A percentile compares a stretch with the other conserved stretches of the same genome.
Conservation (phyloP, 305 asterid genomes). For the Fraxinus sp. region DNA sequence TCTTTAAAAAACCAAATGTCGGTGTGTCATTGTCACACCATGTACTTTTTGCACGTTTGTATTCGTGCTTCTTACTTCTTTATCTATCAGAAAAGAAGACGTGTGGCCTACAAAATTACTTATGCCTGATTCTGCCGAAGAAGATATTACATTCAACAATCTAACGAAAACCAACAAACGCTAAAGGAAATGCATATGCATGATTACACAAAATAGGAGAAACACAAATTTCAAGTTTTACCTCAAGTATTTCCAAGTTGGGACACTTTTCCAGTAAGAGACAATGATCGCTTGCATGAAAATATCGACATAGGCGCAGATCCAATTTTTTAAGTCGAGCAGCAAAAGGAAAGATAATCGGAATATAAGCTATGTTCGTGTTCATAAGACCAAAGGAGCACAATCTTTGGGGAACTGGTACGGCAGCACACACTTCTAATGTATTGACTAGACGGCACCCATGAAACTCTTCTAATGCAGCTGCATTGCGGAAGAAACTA, state of each 20-base stretch:
- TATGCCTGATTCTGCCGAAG: background rate
- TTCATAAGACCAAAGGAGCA: conserved; percentile 53
- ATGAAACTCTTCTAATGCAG: conserved; percentile 65
- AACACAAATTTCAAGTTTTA: conserved; percentile 22
- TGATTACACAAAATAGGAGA: conserved; percentile 2
- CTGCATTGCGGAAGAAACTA: conserved; percentile 61
- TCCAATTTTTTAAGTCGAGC: conserved; percentile 72
- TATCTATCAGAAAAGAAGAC: no score
- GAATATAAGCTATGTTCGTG: conserved; percentile 62
- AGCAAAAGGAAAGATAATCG: conserved; percentile 70
- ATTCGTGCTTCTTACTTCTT: no score
- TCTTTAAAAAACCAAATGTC: no score
- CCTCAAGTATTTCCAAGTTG: conserved; percentile 91
- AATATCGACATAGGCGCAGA: conserved; percentile 63
- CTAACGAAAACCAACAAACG: background rate
- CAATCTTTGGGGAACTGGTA: conserved; percentile 55
- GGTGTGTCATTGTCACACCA: no score
- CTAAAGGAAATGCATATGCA: background rate
- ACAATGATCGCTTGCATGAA: conserved; percentile 85
- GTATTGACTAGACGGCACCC: conserved; percentile 49
- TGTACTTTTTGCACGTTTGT: no score
- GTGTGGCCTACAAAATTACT: no score
- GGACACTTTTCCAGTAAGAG: conserved; percentile 66
- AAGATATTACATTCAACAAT: background rate
- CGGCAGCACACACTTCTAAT: conserved; percentile 39